Base-by-base conservation (phyloP, 352 stramenopile genomes). In the Phytophthora meadii region DNA sequence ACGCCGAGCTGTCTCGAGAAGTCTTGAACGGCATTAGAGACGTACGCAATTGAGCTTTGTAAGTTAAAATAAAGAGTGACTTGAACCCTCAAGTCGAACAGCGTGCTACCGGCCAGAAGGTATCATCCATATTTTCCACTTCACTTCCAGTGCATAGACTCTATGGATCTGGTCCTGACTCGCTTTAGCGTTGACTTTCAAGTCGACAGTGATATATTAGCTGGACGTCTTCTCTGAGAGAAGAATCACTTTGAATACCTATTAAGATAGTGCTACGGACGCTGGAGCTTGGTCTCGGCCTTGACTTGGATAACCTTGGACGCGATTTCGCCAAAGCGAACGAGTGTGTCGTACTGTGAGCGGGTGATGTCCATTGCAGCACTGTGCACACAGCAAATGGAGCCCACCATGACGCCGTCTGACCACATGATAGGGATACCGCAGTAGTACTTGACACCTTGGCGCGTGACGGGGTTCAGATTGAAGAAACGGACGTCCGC, bases 401-500 rank as follows among this genome's bases (percentile, higher is more conserved):
- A 77, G 36, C 69, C 69, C 12, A 77, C 54, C 36, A 77, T 60
- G 15, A 67, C 9, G 12, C 58, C 62, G 34, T 57, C 42, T 2
- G 60, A 46, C n/a, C 66, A 57, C 10, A 61, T 44, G 47, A 89
- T 60, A 0, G 81, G 80, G 61, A 91, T 85, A 3, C 82, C 82
- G 65, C 76, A 88, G 70, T 89, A 90, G 46, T 83, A 91, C 44
- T 80, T 58, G 46, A 74, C 54, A 39, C 59, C 70, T 61, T 71
- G 59, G 10, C 51, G 54, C 34, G 54, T 75, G 22, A 78, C 70
- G 6, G 70, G 68, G 17, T 80, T 77, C 19, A 79, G 46, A 58
- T 88, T 80, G 61, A 70, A 77, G 36, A 91, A 91, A 10, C 80
- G 80, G 53, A 88, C 68, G 52, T 68, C 71, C 24, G 71, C 70